phyloP scores from a whole-genome alignment of 805 yeast species.

The Ogataea paraovalis region DNA sequence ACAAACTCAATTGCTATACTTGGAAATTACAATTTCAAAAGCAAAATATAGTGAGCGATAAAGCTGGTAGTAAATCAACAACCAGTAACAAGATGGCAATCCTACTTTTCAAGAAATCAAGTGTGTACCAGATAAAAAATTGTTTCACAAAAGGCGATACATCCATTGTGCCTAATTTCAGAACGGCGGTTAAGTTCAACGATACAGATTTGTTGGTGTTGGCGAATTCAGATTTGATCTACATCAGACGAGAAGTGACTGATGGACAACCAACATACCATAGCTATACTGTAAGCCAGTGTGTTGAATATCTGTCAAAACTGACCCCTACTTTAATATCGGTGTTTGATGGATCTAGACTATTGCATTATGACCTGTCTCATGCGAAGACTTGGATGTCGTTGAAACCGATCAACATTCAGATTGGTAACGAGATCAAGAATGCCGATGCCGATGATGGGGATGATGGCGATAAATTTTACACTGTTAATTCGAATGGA shows the following conservation, averaged over 20 bases:
- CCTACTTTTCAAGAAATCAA: slow-evolving; percentile 20
- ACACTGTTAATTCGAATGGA: slow-evolving; percentile 26
- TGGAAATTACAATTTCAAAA: slow-evolving; percentile 25
- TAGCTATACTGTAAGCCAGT: slow-evolving; percentile 20
- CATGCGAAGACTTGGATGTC: slow-evolving; percentile 22
- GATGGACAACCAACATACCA: slow-evolving; percentile 19
- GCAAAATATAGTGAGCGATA: not conserved
- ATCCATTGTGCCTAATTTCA: slow-evolving; percentile 23
- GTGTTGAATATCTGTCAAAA: slow-evolving; percentile 31
- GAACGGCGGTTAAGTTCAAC: slow-evolving; percentile 23
- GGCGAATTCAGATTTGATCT: slow-evolving; percentile 27
- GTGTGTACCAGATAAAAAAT: slow-evolving; percentile 25
- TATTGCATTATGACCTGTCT: slow-evolving; percentile 29
- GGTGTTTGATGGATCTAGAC: slow-evolving; percentile 32
- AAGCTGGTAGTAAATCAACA: not conserved
- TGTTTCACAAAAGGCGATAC: slow-evolving; percentile 23
- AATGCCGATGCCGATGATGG: not conserved
- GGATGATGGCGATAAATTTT: not conserved
- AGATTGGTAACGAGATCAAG: slow-evolving; percentile 29
- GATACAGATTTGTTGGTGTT: slow-evolving; percentile 29
- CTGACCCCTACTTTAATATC: slow-evolving; percentile 23
- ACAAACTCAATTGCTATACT: slow-evolving; percentile 31
- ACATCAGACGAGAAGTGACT: slow-evolving; percentile 21
- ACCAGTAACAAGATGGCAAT: slow-evolving; percentile 1
- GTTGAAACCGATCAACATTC: slow-evolving; percentile 27